Evolutionary conservation across 129 eudicot species (phyloP).

Genomic region (Artemisia annua): DNA sequence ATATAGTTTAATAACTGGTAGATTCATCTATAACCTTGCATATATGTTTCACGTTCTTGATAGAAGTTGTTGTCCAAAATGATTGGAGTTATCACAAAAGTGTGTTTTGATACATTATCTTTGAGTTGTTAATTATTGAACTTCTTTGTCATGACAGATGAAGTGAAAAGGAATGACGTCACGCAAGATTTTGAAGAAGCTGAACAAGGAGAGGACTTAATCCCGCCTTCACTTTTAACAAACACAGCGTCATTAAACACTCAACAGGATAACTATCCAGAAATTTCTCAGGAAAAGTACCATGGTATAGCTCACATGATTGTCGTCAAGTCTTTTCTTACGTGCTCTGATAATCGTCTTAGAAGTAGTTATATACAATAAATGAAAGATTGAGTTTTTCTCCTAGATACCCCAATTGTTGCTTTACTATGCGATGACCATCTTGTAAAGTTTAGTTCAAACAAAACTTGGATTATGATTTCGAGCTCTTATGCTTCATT

Average conservation of each 20-base stretch:
- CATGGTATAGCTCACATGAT: conserved; percentile 26
- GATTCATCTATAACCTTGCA: conserved; percentile 6
- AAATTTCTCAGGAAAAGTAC: conserved; percentile 2
- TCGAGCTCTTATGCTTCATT: not conserved
- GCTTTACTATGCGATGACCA: not conserved
- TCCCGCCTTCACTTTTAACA: conserved; percentile 27
- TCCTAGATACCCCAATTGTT: not conserved
- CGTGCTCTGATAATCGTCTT: not conserved
- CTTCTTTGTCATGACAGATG: conserved; percentile 24
- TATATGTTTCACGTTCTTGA: not conserved
- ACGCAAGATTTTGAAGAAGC: conserved; percentile 21
- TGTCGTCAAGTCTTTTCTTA: not conserved
- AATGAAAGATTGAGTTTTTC: not conserved
- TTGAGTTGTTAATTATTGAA: conserved; percentile 11
- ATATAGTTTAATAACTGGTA: too few species aligned
- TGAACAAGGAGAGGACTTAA: conserved; percentile 5
- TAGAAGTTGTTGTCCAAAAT: not conserved
- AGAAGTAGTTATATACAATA: not conserved
- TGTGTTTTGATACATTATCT: not conserved
- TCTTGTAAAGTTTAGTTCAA: not conserved
- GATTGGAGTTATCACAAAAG: not conserved
- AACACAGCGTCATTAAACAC: conserved; percentile 22
- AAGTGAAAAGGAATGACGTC: conserved; percentile 21
- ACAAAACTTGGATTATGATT: not conserved
- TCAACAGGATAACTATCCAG: conserved; percentile 17